Evolutionary conservation across 2,329 filamentous ascomycete species (phyloP).

Genomic region (Trichoderma guizhouense): DNA sequence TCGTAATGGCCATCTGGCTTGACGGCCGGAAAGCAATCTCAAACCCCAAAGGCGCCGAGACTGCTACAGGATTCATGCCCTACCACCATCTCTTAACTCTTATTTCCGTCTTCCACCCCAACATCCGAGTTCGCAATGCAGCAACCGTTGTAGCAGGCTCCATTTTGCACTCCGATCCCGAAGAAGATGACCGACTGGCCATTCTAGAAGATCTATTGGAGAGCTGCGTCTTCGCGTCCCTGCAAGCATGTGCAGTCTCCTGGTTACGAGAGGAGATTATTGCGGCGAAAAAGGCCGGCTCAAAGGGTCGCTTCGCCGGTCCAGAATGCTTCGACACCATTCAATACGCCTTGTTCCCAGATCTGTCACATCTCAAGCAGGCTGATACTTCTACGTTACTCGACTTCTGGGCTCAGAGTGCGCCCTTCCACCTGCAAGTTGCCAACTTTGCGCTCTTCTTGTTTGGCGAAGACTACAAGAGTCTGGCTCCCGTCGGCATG

Average conservation of each 20-base stretch:
- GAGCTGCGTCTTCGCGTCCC: conserved; percentile 60
- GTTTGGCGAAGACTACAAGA: conserved; percentile 43
- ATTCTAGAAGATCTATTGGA: conserved; percentile 64
- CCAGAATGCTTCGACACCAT: conserved; percentile 56
- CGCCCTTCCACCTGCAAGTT: conserved; percentile 55
- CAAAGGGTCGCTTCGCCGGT: conserved; percentile 45
- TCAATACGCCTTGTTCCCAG: conserved; percentile 61
- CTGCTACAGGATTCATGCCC: conserved; percentile 50
- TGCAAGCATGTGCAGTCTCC: conserved; percentile 60
- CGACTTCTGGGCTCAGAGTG: conserved; percentile 52
- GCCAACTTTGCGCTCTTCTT: conserved; percentile 60
- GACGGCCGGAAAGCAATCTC: conserved; percentile 47
- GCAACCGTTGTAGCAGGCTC: conserved; percentile 51
- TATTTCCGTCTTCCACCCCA: conserved; percentile 55
- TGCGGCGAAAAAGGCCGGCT: conserved; percentile 35
- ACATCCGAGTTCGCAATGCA: conserved; percentile 52
- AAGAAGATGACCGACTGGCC: conserved; percentile 54
- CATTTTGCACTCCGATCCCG: conserved; percentile 57
- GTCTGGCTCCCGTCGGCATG: conserved; percentile 55
- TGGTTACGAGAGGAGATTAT: conserved; percentile 64
- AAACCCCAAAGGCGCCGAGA: conserved; percentile 29
- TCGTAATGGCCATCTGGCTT: conserved; percentile 59
- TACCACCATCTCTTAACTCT: conserved; percentile 60
- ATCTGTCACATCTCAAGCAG: conserved; percentile 46
- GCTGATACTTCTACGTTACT: conserved; percentile 41